Base-by-base conservation (phyloP, 306 rosid genomes). In the Trifolium repens region DNA sequence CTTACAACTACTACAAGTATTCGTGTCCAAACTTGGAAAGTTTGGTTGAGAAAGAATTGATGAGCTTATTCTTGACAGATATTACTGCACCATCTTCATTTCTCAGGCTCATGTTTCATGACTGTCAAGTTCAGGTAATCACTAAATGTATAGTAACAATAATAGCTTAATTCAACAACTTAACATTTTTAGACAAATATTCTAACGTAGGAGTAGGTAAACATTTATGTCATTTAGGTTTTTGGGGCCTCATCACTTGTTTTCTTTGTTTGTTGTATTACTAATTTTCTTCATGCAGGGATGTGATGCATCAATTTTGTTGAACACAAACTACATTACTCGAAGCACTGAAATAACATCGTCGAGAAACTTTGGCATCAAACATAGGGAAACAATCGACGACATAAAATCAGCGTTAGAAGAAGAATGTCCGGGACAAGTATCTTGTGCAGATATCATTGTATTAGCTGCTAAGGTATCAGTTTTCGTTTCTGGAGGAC, bases 251-350 rank as follows among this genome's bases (percentile, higher is more conserved):
- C 40, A 53, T 32, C 35, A 32, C 3, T 57, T 12, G 6, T 6
- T 10, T 10, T 4, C 12, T 59, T 65, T 19, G 30, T 40, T 10
- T 70, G 46, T 37, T 47, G 49, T 50, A 16, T 49, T 42, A n/a
- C 49, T 27, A 27, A 27, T 27, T 30, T 30, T 72, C 54, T 53
- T 46, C 9, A 22, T 67, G 24, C 72, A 77, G 89, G 87, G 83
- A 44, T 86, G 87, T 64, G 89, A 86, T 80, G 89, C 85, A 9
- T 83, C 89, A 8, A 83, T 86, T 19, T 71, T 80, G 78, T 66
- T 86, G 74, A 55, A 80, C 46, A 76, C 77, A 44, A 54, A 52
- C 50, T 10, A 70, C 30, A 11, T 5, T 5, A 54, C 27, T 1
- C 22, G 11, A 5, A 71, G n/a, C 34, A 57, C 84, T n/a, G 89